phyloP scores from a whole-genome alignment of 2,329 filamentous ascomycete genomes.

The Albophoma yamanashiensis region DNA sequence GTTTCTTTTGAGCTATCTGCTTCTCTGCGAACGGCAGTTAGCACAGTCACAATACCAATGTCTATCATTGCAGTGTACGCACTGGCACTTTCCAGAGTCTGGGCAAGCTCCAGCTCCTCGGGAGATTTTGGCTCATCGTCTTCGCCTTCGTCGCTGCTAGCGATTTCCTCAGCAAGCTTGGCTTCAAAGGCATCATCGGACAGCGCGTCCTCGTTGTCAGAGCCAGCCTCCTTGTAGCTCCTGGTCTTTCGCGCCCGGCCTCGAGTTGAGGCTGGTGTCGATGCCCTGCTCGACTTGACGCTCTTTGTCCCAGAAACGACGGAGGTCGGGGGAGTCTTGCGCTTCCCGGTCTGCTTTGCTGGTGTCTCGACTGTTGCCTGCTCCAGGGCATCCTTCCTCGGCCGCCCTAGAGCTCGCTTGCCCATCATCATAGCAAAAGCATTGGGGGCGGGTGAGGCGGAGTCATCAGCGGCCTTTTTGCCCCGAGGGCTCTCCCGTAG shows the following conservation, averaged over 20 bases:
- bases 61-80: slow-evolving; percentile 20
- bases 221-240: slow-evolving; percentile 36
- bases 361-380: slow-evolving; percentile 6
- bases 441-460: slow-evolving; percentile 20
- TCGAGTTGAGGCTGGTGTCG: slow-evolving; percentile 55
- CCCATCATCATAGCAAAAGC: slow-evolving; percentile 47
- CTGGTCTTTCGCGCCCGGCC: slow-evolving; percentile 37
- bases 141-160: slow-evolving; percentile 26
- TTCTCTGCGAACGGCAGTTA: slow-evolving; percentile 40
- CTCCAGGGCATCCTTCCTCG: slow-evolving; percentile 13
- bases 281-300: slow-evolving; percentile 60
- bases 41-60: slow-evolving; percentile 11
- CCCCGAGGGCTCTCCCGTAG: slow-evolving; percentile 25
- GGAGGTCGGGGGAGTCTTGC: slow-evolving; percentile 18
- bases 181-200: slow-evolving; percentile 80
- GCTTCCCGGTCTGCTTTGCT: slow-evolving; percentile 16
- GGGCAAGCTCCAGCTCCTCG: slow-evolving; percentile 54
- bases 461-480: slow-evolving; percentile 13
- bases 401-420: slow-evolving; percentile 17
- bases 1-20: slow-evolving; percentile 81
- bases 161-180: slow-evolving; percentile 56
- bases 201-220: slow-evolving; percentile 21
- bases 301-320: slow-evolving; percentile 49
- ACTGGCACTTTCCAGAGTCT: slow-evolving; percentile 69
- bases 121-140: slow-evolving; percentile 24